A percentile compares a stretch with the other conserved stretches of the same genome.
These are phyloP conservation scores for Dioszegia crocea DNA, from an alignment of 768 basidiomycete species.

Conservation along the genomic window DNA sequence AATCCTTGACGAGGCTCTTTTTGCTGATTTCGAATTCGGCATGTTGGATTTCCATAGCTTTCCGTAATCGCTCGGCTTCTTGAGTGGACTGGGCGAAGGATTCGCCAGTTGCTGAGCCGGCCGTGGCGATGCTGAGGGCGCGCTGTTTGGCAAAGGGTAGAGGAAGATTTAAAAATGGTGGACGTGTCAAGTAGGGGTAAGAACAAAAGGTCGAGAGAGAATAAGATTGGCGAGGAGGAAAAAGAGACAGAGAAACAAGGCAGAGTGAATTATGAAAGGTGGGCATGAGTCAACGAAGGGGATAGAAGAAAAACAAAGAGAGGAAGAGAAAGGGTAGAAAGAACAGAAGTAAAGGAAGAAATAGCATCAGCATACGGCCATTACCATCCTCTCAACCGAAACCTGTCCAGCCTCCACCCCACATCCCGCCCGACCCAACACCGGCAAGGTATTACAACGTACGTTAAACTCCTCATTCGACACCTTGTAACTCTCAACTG, in stretches of 20 bases:
- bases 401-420: not conserved
- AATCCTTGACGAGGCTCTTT: constrained; percentile 96
- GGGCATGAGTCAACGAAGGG: not conserved
- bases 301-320: not conserved
- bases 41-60: constrained; percentile 94
- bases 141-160: constrained; percentile 58
- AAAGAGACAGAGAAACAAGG: not conserved
- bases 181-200: not conserved
- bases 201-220: not conserved
- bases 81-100: constrained; percentile 94
- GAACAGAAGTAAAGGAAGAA: not conserved
- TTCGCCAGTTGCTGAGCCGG: constrained; percentile 94
- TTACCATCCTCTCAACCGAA: not conserved
- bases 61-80: constrained; percentile 92
- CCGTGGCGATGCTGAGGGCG: constrained; percentile 89
- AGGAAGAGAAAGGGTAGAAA: not conserved
- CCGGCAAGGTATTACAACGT: constrained; percentile 12
- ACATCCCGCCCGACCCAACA: not conserved
- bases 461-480: constrained; percentile 99
- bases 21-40: constrained; percentile 98
- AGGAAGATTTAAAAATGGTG: no score
- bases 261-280: not conserved
- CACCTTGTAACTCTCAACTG: constrained; percentile 87
- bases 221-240: no score
- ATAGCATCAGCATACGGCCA: not conserved